phyloP scores from a whole-genome alignment of 2,329 filamentous ascomycete species.

The Fusarium mexicanum region DNA sequence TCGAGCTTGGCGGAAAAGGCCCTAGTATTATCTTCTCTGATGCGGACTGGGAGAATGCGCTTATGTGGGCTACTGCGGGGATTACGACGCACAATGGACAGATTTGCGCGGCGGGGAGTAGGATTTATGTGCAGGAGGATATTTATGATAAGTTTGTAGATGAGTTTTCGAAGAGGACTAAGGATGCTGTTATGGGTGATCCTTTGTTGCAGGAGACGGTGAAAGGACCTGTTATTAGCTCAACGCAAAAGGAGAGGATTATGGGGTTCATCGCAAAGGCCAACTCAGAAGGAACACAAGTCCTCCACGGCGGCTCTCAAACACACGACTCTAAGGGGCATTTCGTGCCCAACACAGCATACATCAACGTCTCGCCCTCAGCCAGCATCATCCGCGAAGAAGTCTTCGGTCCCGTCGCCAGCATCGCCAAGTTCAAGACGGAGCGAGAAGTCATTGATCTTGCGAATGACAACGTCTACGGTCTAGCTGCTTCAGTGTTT shows the following conservation, averaged over 20 bases:
- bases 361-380: conserved; percentile 34
- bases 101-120: conserved; percentile 67
- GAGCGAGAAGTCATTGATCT: conserved; percentile 17
- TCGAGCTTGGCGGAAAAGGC: conserved; percentile 77
- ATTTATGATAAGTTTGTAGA: conserved; percentile 55
- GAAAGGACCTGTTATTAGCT: conserved; percentile 59
- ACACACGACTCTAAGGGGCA: conserved; percentile 31
- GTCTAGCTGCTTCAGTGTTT: conserved; percentile 54
- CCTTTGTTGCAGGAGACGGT: conserved; percentile 46
- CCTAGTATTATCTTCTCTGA: conserved; percentile 69
- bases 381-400: conserved; percentile 25
- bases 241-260: conserved; percentile 68
- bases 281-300: conserved; percentile 24
- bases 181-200: conserved; percentile 30
- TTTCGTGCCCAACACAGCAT: conserved; percentile 46
- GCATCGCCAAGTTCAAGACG: conserved; percentile 25
- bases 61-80: conserved; percentile 56
- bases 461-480: conserved; percentile 16
- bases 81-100: conserved; percentile 66
- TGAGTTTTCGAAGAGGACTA: conserved; percentile 11
- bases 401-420: conserved; percentile 23
- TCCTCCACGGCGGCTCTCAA: conserved; percentile 26
- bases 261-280: conserved; percentile 45
- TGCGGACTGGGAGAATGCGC: conserved; percentile 68
- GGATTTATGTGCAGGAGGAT: conserved; percentile 66